Percentiles rank a stretch among this genome's conserved stretches.
Evolutionary conservation across 257 asterid genomes (phyloP).

Genomic region (Verbascum thapsus): DNA sequence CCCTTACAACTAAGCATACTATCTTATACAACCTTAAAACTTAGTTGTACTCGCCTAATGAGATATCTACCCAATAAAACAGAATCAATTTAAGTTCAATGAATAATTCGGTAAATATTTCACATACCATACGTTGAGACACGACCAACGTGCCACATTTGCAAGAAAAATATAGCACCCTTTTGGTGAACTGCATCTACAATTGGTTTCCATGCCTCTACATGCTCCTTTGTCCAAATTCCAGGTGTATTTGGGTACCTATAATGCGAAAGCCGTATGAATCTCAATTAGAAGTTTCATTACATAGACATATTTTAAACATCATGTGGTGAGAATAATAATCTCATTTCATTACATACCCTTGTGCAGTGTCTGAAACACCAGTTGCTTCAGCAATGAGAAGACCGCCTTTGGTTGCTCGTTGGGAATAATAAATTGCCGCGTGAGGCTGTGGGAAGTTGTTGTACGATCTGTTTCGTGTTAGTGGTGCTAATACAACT

Average conservation of each 20-base stretch:
- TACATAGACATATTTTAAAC: too few relatives aligned
- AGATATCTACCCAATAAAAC: not conserved
- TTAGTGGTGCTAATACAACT: slow-evolving; percentile 38
- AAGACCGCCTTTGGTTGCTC: slow-evolving; percentile 38
- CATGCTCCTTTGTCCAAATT: slow-evolving; percentile 41
- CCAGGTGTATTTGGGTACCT: slow-evolving; percentile 32
- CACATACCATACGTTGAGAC: slow-evolving; percentile 29
- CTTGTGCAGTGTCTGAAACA: slow-evolving; percentile 30
- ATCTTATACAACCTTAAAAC: not conserved
- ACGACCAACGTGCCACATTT: slow-evolving; percentile 41
- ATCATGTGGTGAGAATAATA: too few relatives aligned
- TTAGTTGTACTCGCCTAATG: not conserved
- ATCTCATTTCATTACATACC: too few relatives aligned
- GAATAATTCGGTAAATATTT: not conserved
- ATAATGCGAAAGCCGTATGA: not conserved
- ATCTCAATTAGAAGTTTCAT: not conserved
- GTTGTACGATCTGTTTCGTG: slow-evolving; percentile 38
- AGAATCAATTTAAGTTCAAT: not conserved
- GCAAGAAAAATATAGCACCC: slow-evolving; percentile 38
- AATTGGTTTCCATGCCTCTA: slow-evolving; percentile 43
- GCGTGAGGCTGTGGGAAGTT: slow-evolving; percentile 39
- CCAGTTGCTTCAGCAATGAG: slow-evolving; percentile 46
- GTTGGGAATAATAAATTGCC: slow-evolving; percentile 36
- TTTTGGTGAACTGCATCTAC: slow-evolving; percentile 36
- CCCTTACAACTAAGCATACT: too few relatives aligned